Conservation (phyloP, 495 filamentous ascomycete genomes). For the Aspergillus carlsbadensis region DNA sequence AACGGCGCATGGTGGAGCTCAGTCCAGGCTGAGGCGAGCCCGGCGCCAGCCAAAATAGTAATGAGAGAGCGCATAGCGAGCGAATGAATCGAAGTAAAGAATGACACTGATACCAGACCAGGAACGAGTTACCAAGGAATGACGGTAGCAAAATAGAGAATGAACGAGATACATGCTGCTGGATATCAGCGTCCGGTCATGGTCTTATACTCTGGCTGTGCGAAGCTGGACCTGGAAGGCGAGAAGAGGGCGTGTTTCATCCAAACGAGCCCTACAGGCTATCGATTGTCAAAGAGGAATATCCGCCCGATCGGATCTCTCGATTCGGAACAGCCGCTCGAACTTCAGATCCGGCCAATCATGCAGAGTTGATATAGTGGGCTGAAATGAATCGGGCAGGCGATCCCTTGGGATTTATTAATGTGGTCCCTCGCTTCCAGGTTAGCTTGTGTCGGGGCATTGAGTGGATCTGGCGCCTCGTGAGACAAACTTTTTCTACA, state of each 20-base stretch:
- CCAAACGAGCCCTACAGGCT: background rate
- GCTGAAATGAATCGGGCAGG: background rate
- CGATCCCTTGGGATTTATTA: background rate
- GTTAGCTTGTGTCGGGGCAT: background rate
- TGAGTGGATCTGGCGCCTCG: too few species aligned
- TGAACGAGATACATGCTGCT: too few species aligned
- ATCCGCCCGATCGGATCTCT: conserved; percentile 3
- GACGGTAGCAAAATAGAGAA: conserved; percentile 1
- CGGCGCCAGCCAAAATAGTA: conserved; percentile 11
- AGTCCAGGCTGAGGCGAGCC: conserved; percentile 20
- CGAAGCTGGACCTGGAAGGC: background rate
- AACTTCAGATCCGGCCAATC: background rate
- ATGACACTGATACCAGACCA: conserved; percentile 8
- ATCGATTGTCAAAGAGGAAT: background rate
- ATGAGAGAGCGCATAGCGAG: conserved; percentile 14
- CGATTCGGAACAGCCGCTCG: conserved; percentile 8
- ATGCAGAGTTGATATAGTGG: background rate
- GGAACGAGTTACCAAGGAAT: conserved; percentile 2
- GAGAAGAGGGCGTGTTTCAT: background rate
- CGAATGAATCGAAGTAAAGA: background rate
- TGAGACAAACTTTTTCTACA: too few species aligned
- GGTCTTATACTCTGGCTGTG: background rate
- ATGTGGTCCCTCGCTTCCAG: background rate
- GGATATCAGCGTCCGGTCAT: background rate
- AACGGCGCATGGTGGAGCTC: conserved; percentile 14